Base-by-base conservation (phyloP, 129 eudicot genomes). In the Escallonia rubra region DNA sequence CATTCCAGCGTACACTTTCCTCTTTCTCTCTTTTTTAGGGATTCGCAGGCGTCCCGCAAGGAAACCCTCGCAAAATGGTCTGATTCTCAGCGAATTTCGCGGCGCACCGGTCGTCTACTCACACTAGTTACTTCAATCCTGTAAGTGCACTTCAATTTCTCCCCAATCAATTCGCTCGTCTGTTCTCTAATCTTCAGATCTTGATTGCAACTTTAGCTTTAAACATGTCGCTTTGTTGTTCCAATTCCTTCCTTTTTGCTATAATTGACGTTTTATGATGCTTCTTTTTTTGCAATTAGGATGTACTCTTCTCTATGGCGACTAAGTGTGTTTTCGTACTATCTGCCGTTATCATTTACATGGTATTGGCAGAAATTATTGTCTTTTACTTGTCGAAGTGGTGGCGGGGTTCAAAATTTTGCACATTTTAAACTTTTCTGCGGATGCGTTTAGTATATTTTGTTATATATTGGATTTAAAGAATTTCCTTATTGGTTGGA, bases 1-100 rank as follows among this genome's bases (percentile, higher is more conserved):
- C 34, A 23, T 23, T 23, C 34, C 34, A 1, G 34, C 55, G 0
- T 5, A 4, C 6, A 41, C 77, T 65, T 71, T 62, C 67, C 79
- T 51, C 76, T 69, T 64, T 64, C 52, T 68, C 53, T 51, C 61
- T 45, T 71, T 72, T 74, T 72, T 53, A 59, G 72, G 71, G 73
- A 74, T 74, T 70, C 69, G 64, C 69, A n/a, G 56, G 64, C 54
- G 15, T 70, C 42, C 59, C 4, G 12, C 39, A 13, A 69, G 40
- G 49, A 12, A 42, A 15, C 15, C 10, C 51, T n/a, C 10, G 23
- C 48, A 41, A 54, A 67, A 74, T 79, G 83, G 76, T 45, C 64
- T 72, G 48, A 69, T 66, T 74, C 65, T 58, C 75, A 47, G 6
- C 73, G 42, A 6, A 45, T 14, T 72, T 57, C 61, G 41, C 70